These are phyloP conservation scores for Leccinum rimulosum DNA, from an alignment of 768 basidiomycete species.

Conservation along the genomic window DNA sequence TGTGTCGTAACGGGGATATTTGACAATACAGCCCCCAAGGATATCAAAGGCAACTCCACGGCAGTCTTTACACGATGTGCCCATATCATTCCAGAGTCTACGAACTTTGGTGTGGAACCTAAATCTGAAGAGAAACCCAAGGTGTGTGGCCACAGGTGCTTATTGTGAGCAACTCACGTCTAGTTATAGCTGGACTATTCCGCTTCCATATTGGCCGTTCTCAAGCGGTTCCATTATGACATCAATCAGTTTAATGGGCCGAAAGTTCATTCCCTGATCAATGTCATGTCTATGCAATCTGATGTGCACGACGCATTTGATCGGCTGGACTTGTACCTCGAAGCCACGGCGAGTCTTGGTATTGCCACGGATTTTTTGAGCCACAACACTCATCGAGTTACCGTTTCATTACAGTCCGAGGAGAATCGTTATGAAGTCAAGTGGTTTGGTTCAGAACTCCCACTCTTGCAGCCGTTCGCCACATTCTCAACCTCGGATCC, in stretches of 20 bases:
- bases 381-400: neutral
- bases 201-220: neutral
- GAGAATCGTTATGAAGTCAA: slow-evolving; percentile 7
- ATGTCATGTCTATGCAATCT: neutral
- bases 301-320: slow-evolving; percentile 5
- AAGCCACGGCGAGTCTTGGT: slow-evolving; percentile 2
- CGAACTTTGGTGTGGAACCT: too few relatives aligned
- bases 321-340: slow-evolving; percentile 2
- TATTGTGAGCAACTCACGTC: neutral
- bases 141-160: too few relatives aligned
- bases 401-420: neutral
- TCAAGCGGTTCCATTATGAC: neutral
- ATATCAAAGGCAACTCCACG: too few relatives aligned
- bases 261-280: slow-evolving; percentile 8
- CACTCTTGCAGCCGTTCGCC: neutral
- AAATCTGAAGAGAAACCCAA: too few relatives aligned
- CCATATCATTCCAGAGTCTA: too few relatives aligned
- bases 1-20: too few relatives aligned
- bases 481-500: slow-evolving; percentile 5
- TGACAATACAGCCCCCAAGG: too few relatives aligned
- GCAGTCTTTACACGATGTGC: too few relatives aligned
- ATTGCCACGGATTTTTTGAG: neutral
- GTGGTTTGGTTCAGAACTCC: neutral
- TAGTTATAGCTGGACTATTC: slow-evolving; percentile 6
- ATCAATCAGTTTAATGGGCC: neutral